Conservation (phyloP, 495 filamentous ascomycete species). For the Xylaria palmicola region DNA sequence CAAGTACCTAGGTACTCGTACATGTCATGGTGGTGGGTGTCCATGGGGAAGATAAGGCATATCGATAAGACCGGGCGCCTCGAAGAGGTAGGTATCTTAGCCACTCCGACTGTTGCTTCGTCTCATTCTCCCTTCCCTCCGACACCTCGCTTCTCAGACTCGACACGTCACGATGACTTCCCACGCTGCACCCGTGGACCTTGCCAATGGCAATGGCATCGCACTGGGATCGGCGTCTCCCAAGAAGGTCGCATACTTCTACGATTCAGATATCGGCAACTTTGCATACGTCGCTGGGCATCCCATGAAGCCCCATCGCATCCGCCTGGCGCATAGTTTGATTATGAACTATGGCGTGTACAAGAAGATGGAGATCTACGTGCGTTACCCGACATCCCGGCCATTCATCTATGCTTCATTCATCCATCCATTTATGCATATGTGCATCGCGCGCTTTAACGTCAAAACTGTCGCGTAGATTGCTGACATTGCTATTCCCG, state of each 20-base stretch:
- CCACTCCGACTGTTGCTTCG: conserved; percentile 5
- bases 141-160: neutral
- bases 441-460: too few species aligned
- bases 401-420: neutral
- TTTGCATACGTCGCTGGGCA: conserved; percentile 97
- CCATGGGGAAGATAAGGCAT: neutral
- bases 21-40: neutral
- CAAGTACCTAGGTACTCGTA: neutral
- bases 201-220: conserved; percentile 45
- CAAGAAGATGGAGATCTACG: conserved; percentile 99
- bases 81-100: neutral
- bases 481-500: conserved; percentile 3
- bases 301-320: conserved; percentile 99
- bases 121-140: conserved; percentile 4
- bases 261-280: conserved; percentile 96
- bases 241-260: conserved; percentile 92
- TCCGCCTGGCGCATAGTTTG: conserved; percentile 92
- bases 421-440: neutral
- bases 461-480: neutral
- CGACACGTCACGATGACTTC: conserved; percentile 25
- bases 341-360: conserved; percentile 99
- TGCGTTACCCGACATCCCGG: conserved; percentile 42
- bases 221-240: conserved; percentile 44
- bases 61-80: neutral
- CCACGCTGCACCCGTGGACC: conserved; percentile 52